Evolutionary conservation across 768 basidiomycete species (phyloP), one percentile per base, ranked within the genome.

Genomic region (Fomitopsis pulvina): DNA sequence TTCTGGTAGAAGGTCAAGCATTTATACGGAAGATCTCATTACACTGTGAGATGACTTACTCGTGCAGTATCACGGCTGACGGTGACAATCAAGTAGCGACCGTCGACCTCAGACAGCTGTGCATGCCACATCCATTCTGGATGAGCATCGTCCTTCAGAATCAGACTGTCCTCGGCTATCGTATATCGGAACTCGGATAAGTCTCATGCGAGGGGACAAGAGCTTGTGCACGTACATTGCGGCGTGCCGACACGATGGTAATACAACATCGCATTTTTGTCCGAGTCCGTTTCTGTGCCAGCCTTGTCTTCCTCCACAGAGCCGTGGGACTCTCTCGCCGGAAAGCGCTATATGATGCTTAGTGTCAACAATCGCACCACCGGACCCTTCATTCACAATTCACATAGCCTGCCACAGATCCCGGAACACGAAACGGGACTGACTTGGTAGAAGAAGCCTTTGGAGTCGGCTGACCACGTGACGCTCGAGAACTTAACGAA

Each of bases 371-470:
- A 42, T 28, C 29, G 45, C 18, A 24, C 24, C 16, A 12, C 18
- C 14, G 5, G n/a, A 32, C 22, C 29, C 18, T 24, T 27, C 41
- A 27, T 48, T 46, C 28, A 43, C 41, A 41, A 25, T 45, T 12
- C 6, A 44, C 21, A 14, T 32, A 4, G 32, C 29, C 6, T 18
- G 14, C 5, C 4, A 37, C 16, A 29, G 43, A 42, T 37, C 37
- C 29, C 10, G 18, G n/a, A 25, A 38, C 6, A 59, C 34, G 61
- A 18, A n/a, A 27, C n/a, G n/a, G n/a, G 18, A 60, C 65, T 20
- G 44, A 73, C 73, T 72, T 90, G 88, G 63, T 92, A 92, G 67
- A 92, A 88, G 66, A 92, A 89, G 1, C 90, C 89, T 53, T 80
- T 82, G 48, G 80, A 83, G 65, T 91, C 87, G 48, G 80, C 78